phyloP scores from a whole-genome alignment of 805 yeast species.

The Wickerhamiella shivajii region DNA sequence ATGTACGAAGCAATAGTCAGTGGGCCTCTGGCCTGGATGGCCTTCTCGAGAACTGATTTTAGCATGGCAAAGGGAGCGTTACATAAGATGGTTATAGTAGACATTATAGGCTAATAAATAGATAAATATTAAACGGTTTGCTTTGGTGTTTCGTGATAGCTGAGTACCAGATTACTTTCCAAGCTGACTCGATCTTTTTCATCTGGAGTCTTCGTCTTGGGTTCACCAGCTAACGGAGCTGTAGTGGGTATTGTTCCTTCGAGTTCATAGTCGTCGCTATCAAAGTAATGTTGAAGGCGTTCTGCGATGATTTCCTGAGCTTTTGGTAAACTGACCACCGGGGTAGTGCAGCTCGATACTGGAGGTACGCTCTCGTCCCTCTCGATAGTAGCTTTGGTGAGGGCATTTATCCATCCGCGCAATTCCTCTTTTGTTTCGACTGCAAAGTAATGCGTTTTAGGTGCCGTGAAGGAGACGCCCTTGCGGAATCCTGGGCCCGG shows the following conservation, averaged over 20 bases:
- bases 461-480: conserved; percentile 92
- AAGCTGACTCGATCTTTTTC: too few species aligned
- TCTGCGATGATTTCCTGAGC: conserved; percentile 79
- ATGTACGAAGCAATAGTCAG: conserved; percentile 57
- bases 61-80: conserved; percentile 7
- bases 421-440: conserved; percentile 83
- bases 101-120: too few species aligned
- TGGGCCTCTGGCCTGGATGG: conserved; percentile 52
- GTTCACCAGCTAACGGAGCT: too few species aligned
- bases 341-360: conserved; percentile 82
- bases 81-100: too few species aligned
- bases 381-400: conserved; percentile 92
- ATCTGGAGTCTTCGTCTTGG: too few species aligned
- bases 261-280: too few species aligned
- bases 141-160: too few species aligned
- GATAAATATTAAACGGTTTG: too few species aligned
- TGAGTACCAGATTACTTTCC: too few species aligned
- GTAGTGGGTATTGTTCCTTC: too few species aligned
- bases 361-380: conserved; percentile 87
- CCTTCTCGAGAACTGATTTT: conserved; percentile 11
- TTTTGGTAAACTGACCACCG: conserved; percentile 75
- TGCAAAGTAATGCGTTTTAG: conserved; percentile 90
- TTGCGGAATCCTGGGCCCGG: conserved; percentile 96
- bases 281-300: conserved; percentile 48
- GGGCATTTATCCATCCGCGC: conserved; percentile 89